phyloP scores from a whole-genome alignment of 2,329 filamentous ascomycete genomes.

The Arthrobotrys pseudoclavata region DNA sequence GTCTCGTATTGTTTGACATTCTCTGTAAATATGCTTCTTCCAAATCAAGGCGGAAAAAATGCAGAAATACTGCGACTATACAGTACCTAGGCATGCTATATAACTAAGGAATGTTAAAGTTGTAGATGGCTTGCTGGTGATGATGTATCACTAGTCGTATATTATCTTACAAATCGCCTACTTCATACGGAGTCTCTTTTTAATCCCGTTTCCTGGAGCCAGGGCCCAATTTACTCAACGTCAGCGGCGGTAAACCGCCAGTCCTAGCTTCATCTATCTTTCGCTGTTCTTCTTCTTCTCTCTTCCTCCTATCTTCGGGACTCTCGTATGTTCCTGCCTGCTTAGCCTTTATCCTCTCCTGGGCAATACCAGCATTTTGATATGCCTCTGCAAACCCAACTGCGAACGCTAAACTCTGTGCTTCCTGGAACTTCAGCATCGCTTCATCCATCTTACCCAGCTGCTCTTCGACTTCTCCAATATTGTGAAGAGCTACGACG shows the following conservation, averaged over 20 bases:
- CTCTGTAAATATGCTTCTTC: too few relatives aligned
- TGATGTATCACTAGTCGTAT: neutral
- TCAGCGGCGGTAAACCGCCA: constrained; percentile 31
- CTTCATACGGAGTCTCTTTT: neutral
- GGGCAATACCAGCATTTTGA: constrained; percentile 35
- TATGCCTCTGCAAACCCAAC: constrained; percentile 64
- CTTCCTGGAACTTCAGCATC: constrained; percentile 77
- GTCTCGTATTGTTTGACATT: too few relatives aligned
- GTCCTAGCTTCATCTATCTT: constrained; percentile 4
- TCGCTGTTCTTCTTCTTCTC: constrained; percentile 23
- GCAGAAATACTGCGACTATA: too few relatives aligned
- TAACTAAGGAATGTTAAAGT: too few relatives aligned
- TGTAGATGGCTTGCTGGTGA: too few relatives aligned
- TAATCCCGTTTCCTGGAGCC: neutral
- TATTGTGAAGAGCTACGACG: constrained; percentile 84
- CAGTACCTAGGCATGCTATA: too few relatives aligned
- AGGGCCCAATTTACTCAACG: neutral
- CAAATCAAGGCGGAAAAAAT: too few relatives aligned
- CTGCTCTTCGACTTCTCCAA: constrained; percentile 86
- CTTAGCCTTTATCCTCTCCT: constrained; percentile 45
- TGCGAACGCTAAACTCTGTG: constrained; percentile 72
- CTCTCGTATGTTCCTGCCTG: constrained; percentile 31
- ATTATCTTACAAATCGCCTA: constrained; percentile 1
- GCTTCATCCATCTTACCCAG: constrained; percentile 76
- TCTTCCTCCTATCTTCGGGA: constrained; percentile 15